Evolutionary conservation across 1,139 yeast species (phyloP).

Genomic region (Entelexis sorbosivorans): DNA sequence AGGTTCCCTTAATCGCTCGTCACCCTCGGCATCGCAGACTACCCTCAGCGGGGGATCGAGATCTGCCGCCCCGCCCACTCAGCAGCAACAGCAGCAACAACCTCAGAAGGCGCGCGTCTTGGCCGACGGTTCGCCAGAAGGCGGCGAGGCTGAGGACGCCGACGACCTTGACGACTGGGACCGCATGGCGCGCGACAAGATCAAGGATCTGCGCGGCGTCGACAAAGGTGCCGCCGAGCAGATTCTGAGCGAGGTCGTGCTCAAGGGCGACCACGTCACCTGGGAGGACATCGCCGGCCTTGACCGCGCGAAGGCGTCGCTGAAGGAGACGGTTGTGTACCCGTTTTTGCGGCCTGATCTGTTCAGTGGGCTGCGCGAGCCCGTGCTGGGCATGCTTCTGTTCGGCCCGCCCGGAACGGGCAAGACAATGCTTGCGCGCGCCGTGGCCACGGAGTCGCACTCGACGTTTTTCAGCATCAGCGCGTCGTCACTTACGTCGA

Average conservation of each 20-base stretch:
- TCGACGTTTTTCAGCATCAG: conserved; percentile 89
- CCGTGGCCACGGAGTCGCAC: conserved; percentile 93
- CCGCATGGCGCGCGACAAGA: conserved; percentile 24
- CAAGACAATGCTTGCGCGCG: conserved; percentile 93
- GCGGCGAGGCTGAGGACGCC: not conserved
- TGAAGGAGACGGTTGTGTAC: conserved; percentile 93
- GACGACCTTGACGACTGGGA: conserved; percentile 24
- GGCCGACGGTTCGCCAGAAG: conserved; percentile 14
- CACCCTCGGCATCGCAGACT: conserved; percentile 1
- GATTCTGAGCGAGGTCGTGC: conserved; percentile 81
- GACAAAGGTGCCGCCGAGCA: conserved; percentile 69
- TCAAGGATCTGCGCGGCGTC: conserved; percentile 35
- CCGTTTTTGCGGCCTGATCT: conserved; percentile 91
- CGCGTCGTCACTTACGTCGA: conserved; percentile 85
- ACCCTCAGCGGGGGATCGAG: not conserved
- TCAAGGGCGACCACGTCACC: conserved; percentile 87
- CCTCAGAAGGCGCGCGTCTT: conserved; percentile 2
- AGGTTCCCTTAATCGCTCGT: not conserved
- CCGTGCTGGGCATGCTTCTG: conserved; percentile 88
- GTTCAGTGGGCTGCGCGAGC: conserved; percentile 84
- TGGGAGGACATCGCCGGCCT: conserved; percentile 97
- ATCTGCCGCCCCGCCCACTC: not conserved
- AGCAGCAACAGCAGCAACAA: not conserved
- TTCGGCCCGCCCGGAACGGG: conserved; percentile 99
- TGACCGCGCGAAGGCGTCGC: conserved; percentile 75